Evolutionary conservation across 352 stramenopile genomes (phyloP).

Genomic region (Pythium brachiatum): DNA sequence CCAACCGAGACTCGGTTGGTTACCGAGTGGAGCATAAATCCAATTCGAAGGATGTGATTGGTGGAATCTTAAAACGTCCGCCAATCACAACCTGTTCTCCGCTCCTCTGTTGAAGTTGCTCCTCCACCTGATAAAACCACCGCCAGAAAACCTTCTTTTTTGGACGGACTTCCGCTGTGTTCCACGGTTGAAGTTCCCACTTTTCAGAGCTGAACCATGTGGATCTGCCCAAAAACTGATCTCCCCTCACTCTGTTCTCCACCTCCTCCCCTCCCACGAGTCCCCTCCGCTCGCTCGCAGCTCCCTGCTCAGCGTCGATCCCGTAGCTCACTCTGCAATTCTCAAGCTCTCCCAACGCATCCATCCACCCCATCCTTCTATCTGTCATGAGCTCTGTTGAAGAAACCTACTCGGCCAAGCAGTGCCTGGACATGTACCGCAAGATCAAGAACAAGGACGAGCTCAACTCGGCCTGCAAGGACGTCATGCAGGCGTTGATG

Average conservation of each 20-base stretch:
- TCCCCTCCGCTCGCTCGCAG: neutral
- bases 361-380: neutral
- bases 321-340: neutral
- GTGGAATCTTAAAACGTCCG: conserved; percentile 16
- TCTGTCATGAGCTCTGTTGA: conserved; percentile 16
- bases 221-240: neutral
- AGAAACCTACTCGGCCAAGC: conserved; percentile 24
- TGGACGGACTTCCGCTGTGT: conserved; percentile 13
- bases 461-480: conserved; percentile 62
- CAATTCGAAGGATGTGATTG: conserved; percentile 8
- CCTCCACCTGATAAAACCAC: conserved; percentile 11
- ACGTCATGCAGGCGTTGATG: conserved; percentile 71
- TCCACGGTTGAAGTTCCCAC: conserved; percentile 8
- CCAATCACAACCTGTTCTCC: conserved; percentile 14
- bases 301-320: neutral
- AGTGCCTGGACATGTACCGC: conserved; percentile 75
- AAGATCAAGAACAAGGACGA: conserved; percentile 82
- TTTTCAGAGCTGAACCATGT: conserved; percentile 1
- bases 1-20: too few species aligned
- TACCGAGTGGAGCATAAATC: neutral
- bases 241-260: neutral
- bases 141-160: neutral
- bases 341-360: neutral
- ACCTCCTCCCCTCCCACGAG: neutral
- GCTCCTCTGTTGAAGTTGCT: conserved; percentile 21